Base-by-base conservation (phyloP, 257 asterid species). In the Haberlea rhodopensis region DNA sequence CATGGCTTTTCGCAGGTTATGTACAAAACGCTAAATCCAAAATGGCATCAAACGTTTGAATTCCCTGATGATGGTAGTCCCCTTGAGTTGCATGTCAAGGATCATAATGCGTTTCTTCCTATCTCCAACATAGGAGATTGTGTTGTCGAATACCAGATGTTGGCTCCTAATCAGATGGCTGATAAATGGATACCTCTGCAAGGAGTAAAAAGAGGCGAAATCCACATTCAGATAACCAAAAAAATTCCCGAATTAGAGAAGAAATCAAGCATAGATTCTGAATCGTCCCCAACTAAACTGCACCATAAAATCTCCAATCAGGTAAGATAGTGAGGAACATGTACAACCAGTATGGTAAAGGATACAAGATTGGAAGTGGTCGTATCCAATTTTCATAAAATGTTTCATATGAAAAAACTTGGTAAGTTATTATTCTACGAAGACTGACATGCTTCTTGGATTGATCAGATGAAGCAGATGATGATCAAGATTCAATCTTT, bases 101-200 rank as follows among this genome's bases (percentile, higher is more conserved):
- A 92, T 65, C 95, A 89, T n/a, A 92, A 92, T 48, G 79, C 89
- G 21, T 62, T 89, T 64, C 49, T 92, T 54, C 97, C 99, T 8
- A 78, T 81, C 16, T 78, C 95, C 65, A 87, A 74, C 79, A 82
- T 92, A 32, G 99, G 99, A n/a, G 84, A 82, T 48, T 92, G 99
- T 60, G 79, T 81, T 8, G 94, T 92, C 8, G 99, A 92, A 65
- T 92, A 92, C 70, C 90, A 87, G 20, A 78, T 88, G 75, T 60
- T 92, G 70, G 90, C 96, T 60, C 97, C 95, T 40, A 92, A 92
- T 69, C 78, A 89, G 67, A 82, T 84, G 95, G 87, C 85, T 6
- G 97, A 92, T 31, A 87, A 84, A 69, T 89, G 97, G 99, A 90
- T 92, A 78, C 99, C 99, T 1, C 88, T 92, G 37, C 99, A 92